These are phyloP conservation scores for Salvia rosmarinus DNA, from an alignment of 257 asterid species.

Conservation along the genomic window DNA sequence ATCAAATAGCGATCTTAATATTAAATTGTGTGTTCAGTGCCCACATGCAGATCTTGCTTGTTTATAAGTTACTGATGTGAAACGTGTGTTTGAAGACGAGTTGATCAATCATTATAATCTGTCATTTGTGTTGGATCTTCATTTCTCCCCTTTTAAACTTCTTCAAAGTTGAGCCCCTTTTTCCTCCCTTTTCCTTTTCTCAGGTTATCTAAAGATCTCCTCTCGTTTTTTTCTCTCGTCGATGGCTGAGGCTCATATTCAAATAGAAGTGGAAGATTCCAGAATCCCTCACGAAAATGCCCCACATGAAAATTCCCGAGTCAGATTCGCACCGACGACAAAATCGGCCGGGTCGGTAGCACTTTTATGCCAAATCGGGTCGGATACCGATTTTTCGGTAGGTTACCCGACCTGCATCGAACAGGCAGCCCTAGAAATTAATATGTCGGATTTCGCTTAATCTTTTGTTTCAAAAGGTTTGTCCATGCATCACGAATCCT, in stretches of 20 bases:
- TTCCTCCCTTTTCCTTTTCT: background rate
- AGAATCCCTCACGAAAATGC: constrained; percentile 37
- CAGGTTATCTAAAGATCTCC: background rate
- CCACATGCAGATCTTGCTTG: constrained; percentile 32
- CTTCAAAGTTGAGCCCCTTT: constrained; percentile 3
- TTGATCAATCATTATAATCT: constrained; percentile 23
- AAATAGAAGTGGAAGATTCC: constrained; percentile 51
- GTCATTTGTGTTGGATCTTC: constrained; percentile 18
- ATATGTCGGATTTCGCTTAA: too few species aligned
- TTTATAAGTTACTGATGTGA: background rate
- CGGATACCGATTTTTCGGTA: too few species aligned
- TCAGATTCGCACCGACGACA: too few species aligned
- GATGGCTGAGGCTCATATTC: constrained; percentile 65
- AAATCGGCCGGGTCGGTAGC: too few species aligned
- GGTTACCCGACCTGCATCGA: too few species aligned
- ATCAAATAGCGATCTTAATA: background rate
- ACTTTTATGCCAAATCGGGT: too few species aligned
- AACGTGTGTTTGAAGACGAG: constrained; percentile 11
- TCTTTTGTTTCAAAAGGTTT: too few species aligned
- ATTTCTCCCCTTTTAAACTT: constrained; percentile 13
- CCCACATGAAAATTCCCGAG: too few species aligned
- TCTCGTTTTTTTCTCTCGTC: background rate
- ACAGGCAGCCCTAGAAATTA: too few species aligned
- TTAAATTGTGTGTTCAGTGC: constrained; percentile 7
- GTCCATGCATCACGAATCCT: too few species aligned